Conservation (phyloP, 805 yeast genomes). For the Wickerhamiella galacta region DNA sequence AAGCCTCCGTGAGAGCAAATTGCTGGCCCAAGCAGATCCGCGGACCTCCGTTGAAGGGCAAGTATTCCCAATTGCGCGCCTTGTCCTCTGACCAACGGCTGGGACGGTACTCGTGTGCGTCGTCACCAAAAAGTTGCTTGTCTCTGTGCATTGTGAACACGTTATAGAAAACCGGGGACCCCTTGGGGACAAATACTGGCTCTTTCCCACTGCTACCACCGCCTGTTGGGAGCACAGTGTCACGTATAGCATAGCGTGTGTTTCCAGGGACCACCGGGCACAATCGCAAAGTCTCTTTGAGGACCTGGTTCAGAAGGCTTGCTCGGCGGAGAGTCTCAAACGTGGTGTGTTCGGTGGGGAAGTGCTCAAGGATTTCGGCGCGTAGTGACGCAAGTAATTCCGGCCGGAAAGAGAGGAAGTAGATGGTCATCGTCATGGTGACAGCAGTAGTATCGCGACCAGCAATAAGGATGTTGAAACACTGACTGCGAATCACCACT, state of each 20-base stretch:
- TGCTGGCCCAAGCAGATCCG: slow-evolving; percentile 34
- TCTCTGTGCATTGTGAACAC: slow-evolving; percentile 26
- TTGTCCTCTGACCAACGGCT: slow-evolving; percentile 27
- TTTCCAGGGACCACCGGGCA: slow-evolving; percentile 32
- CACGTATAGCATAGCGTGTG: slow-evolving; percentile 25
- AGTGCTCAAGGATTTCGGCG: slow-evolving; percentile 22
- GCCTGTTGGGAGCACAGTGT: slow-evolving; percentile 29
- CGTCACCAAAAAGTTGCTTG: slow-evolving; percentile 23
- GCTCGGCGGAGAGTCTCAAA: slow-evolving; percentile 28
- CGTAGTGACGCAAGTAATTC: slow-evolving; percentile 16
- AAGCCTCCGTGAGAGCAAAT: slow-evolving; percentile 32
- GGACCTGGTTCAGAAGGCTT: slow-evolving; percentile 26
- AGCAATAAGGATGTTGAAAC: slow-evolving; percentile 28
- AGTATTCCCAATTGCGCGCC: slow-evolving; percentile 27
- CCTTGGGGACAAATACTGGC: slow-evolving; percentile 26
- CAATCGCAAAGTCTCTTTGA: slow-evolving; percentile 28
- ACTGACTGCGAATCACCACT: slow-evolving; percentile 26
- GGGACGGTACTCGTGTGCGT: slow-evolving; percentile 25
- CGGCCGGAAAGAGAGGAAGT: slow-evolving; percentile 25
- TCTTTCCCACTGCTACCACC: slow-evolving; percentile 23
- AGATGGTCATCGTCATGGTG: slow-evolving; percentile 26
- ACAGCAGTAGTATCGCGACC: slow-evolving; percentile 34
- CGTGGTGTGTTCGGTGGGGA: slow-evolving; percentile 14
- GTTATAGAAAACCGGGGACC: slow-evolving; percentile 22
- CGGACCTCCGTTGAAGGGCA: slow-evolving; percentile 34